phyloP scores from a whole-genome alignment of 129 eudicot species.

The Ambrosia artemisiifolia region DNA sequence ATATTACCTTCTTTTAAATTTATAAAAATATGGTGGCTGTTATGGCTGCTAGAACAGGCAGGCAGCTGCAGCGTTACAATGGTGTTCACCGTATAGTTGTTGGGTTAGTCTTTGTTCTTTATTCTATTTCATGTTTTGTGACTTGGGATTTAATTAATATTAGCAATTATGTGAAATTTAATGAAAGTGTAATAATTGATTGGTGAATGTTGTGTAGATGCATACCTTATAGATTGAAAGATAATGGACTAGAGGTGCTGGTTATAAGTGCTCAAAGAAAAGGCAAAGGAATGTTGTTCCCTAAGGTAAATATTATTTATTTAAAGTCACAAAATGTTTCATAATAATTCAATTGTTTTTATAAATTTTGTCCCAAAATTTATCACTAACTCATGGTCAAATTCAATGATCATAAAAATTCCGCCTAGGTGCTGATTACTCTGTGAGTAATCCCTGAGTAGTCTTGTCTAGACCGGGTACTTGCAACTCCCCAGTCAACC shows the following conservation, averaged over 20 bases:
- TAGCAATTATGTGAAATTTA: not conserved
- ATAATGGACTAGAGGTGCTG: constrained; percentile 47
- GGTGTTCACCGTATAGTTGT: constrained; percentile 65
- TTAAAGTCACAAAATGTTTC: not conserved
- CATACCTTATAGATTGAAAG: constrained; percentile 66
- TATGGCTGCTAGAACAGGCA: constrained; percentile 60
- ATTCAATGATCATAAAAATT: too few relatives aligned
- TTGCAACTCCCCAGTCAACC: too few relatives aligned
- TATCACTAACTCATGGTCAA: not conserved
- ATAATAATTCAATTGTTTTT: not conserved
- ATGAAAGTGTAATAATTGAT: not conserved
- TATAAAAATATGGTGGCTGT: constrained; percentile 29
- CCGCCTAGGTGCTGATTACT: too few relatives aligned
- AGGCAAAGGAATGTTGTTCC: constrained; percentile 68
- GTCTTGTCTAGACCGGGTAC: too few relatives aligned
- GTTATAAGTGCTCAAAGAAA: constrained; percentile 68
- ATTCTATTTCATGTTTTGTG: not conserved
- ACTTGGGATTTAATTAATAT: not conserved
- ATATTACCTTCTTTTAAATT: not conserved
- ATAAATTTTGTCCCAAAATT: not conserved
- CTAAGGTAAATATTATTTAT: constrained; percentile 47
- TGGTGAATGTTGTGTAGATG: constrained; percentile 51
- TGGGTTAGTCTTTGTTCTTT: constrained; percentile 51
- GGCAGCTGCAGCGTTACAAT: constrained; percentile 69
- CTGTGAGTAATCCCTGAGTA: too few relatives aligned